Percentiles rank a stretch among this genome's conserved stretches.
Evolutionary conservation across 495 filamentous ascomycete genomes (phyloP).

Genomic region (Daldinia grandis): DNA sequence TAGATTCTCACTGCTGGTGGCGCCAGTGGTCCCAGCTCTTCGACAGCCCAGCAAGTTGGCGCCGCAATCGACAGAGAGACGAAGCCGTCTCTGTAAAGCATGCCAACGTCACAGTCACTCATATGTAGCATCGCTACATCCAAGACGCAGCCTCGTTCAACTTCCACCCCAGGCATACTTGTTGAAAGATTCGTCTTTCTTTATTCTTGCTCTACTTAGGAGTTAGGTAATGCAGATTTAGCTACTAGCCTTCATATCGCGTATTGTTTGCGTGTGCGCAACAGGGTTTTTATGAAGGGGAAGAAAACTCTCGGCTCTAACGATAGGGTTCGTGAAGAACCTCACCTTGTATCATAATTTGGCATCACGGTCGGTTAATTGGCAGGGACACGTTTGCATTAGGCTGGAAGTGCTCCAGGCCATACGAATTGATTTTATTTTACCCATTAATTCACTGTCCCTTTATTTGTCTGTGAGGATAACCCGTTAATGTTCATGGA

Average conservation of each 20-base stretch:
- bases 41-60: constrained; percentile 48
- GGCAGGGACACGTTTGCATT: constrained; percentile 17
- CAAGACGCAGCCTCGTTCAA: neutral
- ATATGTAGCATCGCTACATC: no score
- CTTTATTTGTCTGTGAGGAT: neutral
- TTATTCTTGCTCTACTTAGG: neutral
- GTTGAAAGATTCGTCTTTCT: neutral
- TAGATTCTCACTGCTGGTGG: constrained; percentile 51
- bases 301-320: constrained; percentile 18
- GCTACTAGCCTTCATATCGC: neutral
- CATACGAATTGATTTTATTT: constrained; percentile 7
- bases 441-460: neutral
- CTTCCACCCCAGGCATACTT: neutral
- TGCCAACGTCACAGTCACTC: neutral
- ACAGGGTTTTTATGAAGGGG: neutral
- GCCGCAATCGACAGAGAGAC: constrained; percentile 47
- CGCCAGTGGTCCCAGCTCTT: constrained; percentile 25
- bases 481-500: neutral
- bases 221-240: neutral
- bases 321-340: constrained; percentile 1
- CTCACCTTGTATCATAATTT: constrained; percentile 31
- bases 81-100: constrained; percentile 47
- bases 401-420: constrained; percentile 9
- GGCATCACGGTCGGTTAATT: constrained; percentile 18
- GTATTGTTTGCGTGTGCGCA: neutral